Base-by-base conservation (phyloP, 2,329 filamentous ascomycete species). In the Epicoccum sorghinum region DNA sequence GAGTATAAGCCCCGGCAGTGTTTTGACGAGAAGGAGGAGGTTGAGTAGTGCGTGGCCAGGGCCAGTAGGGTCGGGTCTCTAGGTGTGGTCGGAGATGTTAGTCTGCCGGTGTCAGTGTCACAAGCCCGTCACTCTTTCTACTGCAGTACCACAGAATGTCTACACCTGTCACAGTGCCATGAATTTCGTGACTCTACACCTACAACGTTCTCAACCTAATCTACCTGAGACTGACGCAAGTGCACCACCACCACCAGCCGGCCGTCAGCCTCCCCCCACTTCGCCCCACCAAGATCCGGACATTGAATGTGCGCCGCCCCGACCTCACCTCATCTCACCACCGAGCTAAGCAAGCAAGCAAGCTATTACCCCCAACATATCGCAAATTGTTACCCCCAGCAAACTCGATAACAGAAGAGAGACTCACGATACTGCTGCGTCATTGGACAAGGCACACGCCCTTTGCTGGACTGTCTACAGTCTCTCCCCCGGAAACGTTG, bases 31-130 rank as follows among this genome's bases (percentile, higher is more conserved):
- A 44, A 60, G 71, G 45, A 67, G 71, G 45, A 62, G 72, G 39
- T 58, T 75, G 59, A 73, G 70, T 45, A 75, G 69, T 60, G 69
- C 70, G 30, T 73, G 69, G 70, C 70, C 72, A 29, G 69, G 65
- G 22, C 59, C 63, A 10, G 52, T 49, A 29, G 27, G 27, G 4
- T 9, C 27, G 27, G 27, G 27, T 29, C 9, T 29, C 6, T 29
- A 9, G 9, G 27, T 29, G 2, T 9, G 27, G 1, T 29, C 2
- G 27, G 3, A 29, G 27, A 29, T 29, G 27, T 6, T 9, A 29
- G 27, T 29, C 27, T 29, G 27, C 27, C 9, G 27, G 27, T 29
- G 27, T 29, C 9, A 9, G 27, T 29, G 27, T 29, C 9, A 9
- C 27, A 29, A 29, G 27, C 4, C 27, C 6, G 27, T 29, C 27